Conservation (phyloP, 345 rosid species). For the Pseudoturritis turrita region DNA sequence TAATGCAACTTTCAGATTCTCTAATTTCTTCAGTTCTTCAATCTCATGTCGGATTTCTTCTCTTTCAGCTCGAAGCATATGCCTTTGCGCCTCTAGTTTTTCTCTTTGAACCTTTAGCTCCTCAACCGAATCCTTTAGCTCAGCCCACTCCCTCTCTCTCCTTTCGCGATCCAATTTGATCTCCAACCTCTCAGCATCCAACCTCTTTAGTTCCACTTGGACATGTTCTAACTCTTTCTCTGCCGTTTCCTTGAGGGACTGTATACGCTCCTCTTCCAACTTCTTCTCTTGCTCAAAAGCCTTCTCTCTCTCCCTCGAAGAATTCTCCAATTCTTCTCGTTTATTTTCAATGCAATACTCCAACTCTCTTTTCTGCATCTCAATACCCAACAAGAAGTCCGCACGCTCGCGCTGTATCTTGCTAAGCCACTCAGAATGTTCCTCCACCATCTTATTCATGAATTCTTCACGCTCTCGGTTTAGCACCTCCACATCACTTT, state of each 20-base stretch:
- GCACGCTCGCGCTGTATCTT: slow-evolving; percentile 83
- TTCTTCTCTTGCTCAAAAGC: slow-evolving; percentile 80
- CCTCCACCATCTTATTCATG: slow-evolving; percentile 70
- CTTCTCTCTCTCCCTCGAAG: slow-evolving; percentile 66
- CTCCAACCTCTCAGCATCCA: slow-evolving; percentile 75
- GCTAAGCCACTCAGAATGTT: slow-evolving; percentile 79
- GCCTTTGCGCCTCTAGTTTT: slow-evolving; percentile 79
- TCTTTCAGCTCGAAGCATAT: slow-evolving; percentile 68
- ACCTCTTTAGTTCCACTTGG: slow-evolving; percentile 64
- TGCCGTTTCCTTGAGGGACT: slow-evolving; percentile 56
- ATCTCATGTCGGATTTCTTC: slow-evolving; percentile 60
- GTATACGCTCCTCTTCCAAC: slow-evolving; percentile 55
- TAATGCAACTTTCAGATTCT: slow-evolving; percentile 64
- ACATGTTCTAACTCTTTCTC: slow-evolving; percentile 69
- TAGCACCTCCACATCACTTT: slow-evolving; percentile 51
- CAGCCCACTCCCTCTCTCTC: slow-evolving; percentile 81
- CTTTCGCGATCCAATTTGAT: slow-evolving; percentile 73
- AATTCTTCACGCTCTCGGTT: slow-evolving; percentile 80
- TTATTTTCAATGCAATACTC: slow-evolving; percentile 67
- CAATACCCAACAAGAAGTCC: slow-evolving; percentile 72
- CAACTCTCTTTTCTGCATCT: slow-evolving; percentile 76
- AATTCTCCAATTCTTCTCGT: slow-evolving; percentile 76
- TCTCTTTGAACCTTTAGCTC: slow-evolving; percentile 74
- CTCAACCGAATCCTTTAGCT: slow-evolving; percentile 64
- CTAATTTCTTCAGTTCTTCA: slow-evolving; percentile 70